Conservation (phyloP, 495 filamentous ascomycete genomes). For the Parathielavia hyrcaniae region DNA sequence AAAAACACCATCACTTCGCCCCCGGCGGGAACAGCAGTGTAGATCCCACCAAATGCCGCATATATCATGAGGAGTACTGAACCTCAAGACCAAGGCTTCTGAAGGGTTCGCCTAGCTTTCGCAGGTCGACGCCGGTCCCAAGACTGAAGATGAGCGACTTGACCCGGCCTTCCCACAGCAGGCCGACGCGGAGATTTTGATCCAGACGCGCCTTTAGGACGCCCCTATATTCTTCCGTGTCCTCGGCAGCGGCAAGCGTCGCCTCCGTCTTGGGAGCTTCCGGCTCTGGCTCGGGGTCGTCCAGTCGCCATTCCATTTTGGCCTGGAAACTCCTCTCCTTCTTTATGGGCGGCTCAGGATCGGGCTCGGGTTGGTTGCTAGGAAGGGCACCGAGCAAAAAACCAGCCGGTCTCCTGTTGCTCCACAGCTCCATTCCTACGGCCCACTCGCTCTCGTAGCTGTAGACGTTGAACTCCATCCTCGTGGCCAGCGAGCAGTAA, state of each 20-base stretch:
- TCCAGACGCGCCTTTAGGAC: slow-evolving; percentile 88
- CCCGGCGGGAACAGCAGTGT: neutral
- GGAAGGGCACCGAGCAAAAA: slow-evolving; percentile 39
- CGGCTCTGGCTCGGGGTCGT: slow-evolving; percentile 33
- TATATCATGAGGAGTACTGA: slow-evolving; percentile 77
- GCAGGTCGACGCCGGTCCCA: slow-evolving; percentile 71
- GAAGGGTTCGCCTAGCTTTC: slow-evolving; percentile 61
- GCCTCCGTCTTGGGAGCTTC: slow-evolving; percentile 1
- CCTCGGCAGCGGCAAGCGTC: slow-evolving; percentile 14
- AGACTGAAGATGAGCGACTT: slow-evolving; percentile 91
- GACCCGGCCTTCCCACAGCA: slow-evolving; percentile 89
- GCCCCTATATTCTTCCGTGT: slow-evolving; percentile 62
- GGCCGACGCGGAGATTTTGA: slow-evolving; percentile 72
- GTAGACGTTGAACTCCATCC: slow-evolving; percentile 96
- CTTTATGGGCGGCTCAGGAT: slow-evolving; percentile 25
- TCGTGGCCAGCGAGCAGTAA: slow-evolving; percentile 75
- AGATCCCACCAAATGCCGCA: neutral
- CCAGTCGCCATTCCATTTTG: slow-evolving; percentile 50
- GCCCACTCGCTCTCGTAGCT: slow-evolving; percentile 93
- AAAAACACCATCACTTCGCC: neutral
- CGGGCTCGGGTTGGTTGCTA: slow-evolving; percentile 18
- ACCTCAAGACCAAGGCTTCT: slow-evolving; percentile 78
- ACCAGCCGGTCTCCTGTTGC: slow-evolving; percentile 41
- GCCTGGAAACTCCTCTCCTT: slow-evolving; percentile 48
- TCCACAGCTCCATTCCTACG: slow-evolving; percentile 87